Evolutionary conservation across 1,284 basidiomycete genomes (phyloP), one percentile per base, ranked within the genome.

Genomic region (Tilletia caries): DNA sequence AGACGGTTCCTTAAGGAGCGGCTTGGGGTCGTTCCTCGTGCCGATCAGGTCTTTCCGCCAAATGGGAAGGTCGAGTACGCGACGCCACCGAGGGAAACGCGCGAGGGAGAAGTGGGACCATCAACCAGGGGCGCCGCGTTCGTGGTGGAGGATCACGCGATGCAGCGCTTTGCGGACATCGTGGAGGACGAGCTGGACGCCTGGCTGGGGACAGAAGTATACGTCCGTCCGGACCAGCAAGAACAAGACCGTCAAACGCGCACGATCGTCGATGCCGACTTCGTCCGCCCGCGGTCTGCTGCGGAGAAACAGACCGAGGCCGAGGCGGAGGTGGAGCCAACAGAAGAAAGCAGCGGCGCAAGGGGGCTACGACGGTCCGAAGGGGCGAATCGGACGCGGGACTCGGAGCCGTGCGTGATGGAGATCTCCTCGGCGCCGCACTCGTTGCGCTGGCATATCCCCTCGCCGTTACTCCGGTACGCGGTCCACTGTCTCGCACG

Each of bases 401-500:
- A 41, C 37, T 6, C 37, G 68, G n/a, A n/a, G 60, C 10, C 67
- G 69, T 32, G 72, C 68, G n/a, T 68, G 27, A 46, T 76, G 2
- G 76, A 80, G 65, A 71, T 81, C 27, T 74, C 74, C n/a, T 67
- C 74, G 1, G 70, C 74, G 6, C 77, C 79, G 2, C 76, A 80
- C 41, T 71, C 71, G 23, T 62, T 82, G 5, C 74, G 79, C 1
- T 81, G 78, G 78, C 58, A 71, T 4, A 65, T 79, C 8, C 72
- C 71, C 20, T 77, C 80, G 68, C 72, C 78, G 1, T 76, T 75
- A 60, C 60, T 76, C 1, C 70, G 80, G 0, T 60, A 81, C 0
- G 68, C 78, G 0, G 75, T 82, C 5, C 80, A 82, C 43, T 82
- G 80, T 62, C 67, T 81, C 0, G 79, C 80, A 1, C 68, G 80